Conservation (phyloP, 2,329 filamentous ascomycete species). For the Lasiodiplodia citricola region DNA sequence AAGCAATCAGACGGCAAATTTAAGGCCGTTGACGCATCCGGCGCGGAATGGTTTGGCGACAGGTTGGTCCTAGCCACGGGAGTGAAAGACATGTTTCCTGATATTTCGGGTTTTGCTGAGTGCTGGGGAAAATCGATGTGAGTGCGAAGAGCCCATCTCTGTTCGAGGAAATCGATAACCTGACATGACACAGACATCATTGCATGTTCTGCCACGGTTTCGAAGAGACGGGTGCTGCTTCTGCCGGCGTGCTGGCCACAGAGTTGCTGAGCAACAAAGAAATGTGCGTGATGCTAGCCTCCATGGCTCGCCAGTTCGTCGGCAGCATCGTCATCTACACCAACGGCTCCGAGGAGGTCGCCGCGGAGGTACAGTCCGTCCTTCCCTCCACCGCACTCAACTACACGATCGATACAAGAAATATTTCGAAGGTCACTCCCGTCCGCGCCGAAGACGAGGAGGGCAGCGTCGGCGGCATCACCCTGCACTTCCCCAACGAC, state of each 20-base stretch:
- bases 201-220: constrained; percentile 20
- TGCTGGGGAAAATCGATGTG: constrained; percentile 4
- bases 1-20: constrained; percentile 29
- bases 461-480: background rate
- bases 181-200: background rate
- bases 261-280: background rate
- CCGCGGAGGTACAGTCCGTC: background rate
- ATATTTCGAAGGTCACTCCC: background rate
- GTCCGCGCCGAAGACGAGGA: too few species aligned
- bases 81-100: constrained; percentile 56
- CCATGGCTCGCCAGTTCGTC: background rate
- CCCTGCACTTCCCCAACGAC: background rate
- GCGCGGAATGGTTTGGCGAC: constrained; percentile 52
- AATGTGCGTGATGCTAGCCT: background rate
- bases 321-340: background rate
- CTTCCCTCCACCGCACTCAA: background rate
- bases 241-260: background rate
- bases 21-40: constrained; percentile 50
- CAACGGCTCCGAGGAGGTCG: background rate
- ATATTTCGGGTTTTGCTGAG: constrained; percentile 40
- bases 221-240: background rate
- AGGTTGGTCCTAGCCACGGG: constrained; percentile 64
- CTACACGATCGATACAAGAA: background rate
- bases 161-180: too few species aligned
- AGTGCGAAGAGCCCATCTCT: too few species aligned